Evolutionary conservation across 495 filamentous ascomycete species (phyloP).

Genomic region (Terfezia boudieri): DNA sequence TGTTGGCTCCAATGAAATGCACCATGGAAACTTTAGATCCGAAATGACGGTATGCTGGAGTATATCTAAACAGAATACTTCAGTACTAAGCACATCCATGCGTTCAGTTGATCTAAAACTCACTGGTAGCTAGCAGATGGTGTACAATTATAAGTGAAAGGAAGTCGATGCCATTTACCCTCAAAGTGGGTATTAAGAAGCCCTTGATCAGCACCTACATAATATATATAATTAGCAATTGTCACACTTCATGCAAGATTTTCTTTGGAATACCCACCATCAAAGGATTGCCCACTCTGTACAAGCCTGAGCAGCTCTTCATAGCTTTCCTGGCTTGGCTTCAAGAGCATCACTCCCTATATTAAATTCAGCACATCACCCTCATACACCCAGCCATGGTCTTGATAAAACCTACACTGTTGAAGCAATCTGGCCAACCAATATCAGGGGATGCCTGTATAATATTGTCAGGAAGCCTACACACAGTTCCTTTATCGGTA

Average conservation of each 20-base stretch:
- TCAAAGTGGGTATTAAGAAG: conserved; percentile 86
- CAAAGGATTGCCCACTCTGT: conserved; percentile 71
- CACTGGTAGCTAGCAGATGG: conserved; percentile 89
- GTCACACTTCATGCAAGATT: background rate
- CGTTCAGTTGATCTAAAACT: conserved; percentile 19
- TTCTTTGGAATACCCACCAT: conserved; percentile 29
- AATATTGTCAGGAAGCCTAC: conserved; percentile 3
- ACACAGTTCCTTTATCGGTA: conserved; percentile 1
- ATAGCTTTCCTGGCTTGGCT: conserved; percentile 71
- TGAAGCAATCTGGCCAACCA: conserved; percentile 97
- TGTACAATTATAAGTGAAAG: conserved; percentile 93
- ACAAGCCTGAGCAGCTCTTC: conserved; percentile 65
- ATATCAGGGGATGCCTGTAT: conserved; percentile 62
- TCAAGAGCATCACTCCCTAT: conserved; percentile 66
- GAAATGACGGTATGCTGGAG: conserved; percentile 78
- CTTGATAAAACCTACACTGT: conserved; percentile 29
- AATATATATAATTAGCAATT: conserved; percentile 2
- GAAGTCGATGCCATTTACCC: conserved; percentile 56
- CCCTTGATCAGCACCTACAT: conserved; percentile 57
- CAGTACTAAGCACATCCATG: conserved; percentile 2
- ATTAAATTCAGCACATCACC: too few species aligned
- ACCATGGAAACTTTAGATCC: conserved; percentile 66
- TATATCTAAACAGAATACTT: conserved; percentile 10
- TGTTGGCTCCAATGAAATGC: conserved; percentile 80
- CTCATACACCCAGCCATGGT: too few species aligned